Conservation (phyloP, 495 filamentous ascomycete genomes). For the Tuber calosporum region DNA sequence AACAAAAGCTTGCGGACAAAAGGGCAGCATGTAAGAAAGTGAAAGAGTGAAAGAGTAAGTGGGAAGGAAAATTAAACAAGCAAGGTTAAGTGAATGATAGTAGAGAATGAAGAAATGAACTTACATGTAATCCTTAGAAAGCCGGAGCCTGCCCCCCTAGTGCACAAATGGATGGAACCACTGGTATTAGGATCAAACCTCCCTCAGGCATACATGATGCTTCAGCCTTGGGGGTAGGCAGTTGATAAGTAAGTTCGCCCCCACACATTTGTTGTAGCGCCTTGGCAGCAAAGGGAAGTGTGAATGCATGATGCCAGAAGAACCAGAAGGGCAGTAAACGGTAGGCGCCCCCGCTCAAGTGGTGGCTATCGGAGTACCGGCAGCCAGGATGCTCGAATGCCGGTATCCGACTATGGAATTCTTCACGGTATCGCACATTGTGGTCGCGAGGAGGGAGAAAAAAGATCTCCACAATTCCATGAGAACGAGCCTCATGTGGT, state of each 20-base stretch:
- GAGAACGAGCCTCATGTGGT: background rate
- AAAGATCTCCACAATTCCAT: background rate
- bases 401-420: background rate
- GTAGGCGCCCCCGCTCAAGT: background rate
- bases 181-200: background rate
- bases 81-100: background rate
- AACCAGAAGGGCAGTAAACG: background rate
- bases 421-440: background rate
- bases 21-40: background rate
- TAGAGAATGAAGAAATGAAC: background rate
- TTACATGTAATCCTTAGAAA: background rate
- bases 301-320: background rate
- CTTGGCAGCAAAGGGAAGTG: background rate
- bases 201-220: background rate
- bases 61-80: background rate
- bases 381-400: background rate
- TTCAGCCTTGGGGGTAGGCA: background rate
- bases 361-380: background rate
- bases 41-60: background rate
- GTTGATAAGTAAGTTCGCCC: background rate
- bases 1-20: background rate
- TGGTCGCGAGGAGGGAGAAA: background rate
- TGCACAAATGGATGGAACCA: background rate
- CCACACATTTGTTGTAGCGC: background rate
- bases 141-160: background rate